phyloP scores from a whole-genome alignment of 1,139 yeast species.

The Zygosaccharomyces sapae region DNA sequence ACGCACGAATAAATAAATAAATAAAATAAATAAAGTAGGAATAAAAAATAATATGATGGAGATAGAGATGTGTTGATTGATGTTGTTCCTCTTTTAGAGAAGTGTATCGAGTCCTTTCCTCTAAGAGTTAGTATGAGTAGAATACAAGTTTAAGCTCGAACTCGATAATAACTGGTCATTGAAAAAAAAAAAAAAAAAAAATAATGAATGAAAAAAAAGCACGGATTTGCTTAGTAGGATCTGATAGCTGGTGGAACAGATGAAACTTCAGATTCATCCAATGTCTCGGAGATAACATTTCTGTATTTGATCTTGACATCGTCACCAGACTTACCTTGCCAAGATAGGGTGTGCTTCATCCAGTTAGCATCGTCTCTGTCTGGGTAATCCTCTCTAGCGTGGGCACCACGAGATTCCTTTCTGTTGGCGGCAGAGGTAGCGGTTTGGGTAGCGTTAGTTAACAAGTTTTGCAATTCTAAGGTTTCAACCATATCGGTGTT shows the following conservation, averaged over 20 bases:
- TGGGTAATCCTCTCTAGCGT: slow-evolving; percentile 97
- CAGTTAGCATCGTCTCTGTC: slow-evolving; percentile 93
- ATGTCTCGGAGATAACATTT: slow-evolving; percentile 73
- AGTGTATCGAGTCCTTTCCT: too few relatives aligned
- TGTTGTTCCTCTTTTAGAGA: not conserved
- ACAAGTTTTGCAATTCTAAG: slow-evolving; percentile 89
- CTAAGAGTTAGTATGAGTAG: too few relatives aligned
- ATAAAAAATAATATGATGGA: slow-evolving; percentile 6
- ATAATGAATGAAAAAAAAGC: too few relatives aligned
- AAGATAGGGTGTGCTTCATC: slow-evolving; percentile 97
- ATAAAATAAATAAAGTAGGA: slow-evolving; percentile 13
- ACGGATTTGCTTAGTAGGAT: slow-evolving; percentile 66
- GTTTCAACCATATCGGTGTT: slow-evolving; percentile 96
- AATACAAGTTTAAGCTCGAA: slow-evolving; percentile 1
- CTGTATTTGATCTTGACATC: slow-evolving; percentile 78
- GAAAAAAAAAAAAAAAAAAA: too few relatives aligned
- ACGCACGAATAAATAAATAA: slow-evolving; percentile 3
- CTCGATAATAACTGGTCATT: not conserved
- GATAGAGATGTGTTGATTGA: not conserved
- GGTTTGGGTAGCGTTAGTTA: slow-evolving; percentile 96
- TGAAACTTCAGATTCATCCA: slow-evolving; percentile 90
- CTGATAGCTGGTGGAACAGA: slow-evolving; percentile 96
- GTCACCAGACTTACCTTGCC: slow-evolving; percentile 74
- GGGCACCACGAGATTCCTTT: slow-evolving; percentile 98
- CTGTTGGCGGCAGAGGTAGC: slow-evolving; percentile 93